Evolutionary conservation across 768 basidiomycete genomes (phyloP), one percentile per base, ranked within the genome.

Genomic region (Chalciporus sphaerocephalus): DNA sequence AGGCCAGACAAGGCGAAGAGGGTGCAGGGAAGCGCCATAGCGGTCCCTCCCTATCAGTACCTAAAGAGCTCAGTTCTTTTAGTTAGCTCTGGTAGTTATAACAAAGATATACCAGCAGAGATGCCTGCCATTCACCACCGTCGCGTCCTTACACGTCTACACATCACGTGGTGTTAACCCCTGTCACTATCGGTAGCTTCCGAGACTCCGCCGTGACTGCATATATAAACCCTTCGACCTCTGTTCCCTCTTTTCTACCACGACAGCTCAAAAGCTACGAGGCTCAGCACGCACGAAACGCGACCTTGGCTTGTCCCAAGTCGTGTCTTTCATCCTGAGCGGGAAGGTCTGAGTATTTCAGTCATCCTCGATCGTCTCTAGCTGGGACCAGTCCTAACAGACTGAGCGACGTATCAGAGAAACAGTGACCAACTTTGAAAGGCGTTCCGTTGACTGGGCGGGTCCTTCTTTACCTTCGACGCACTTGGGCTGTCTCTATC

Each of bases 331-430:
- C 25, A 34, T 63, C 32, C 51, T 58, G 67, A 65, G 64, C 55
- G 56, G 65, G 60, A 65, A 58, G 60, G 65, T 65, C 60, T 66
- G 65, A 67, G 54, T 39, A 38, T 57, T 42, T 18, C 46, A 37
- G 60, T 59, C 62, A 55, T 40, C 58, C 58, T 50, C 33, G 60
- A 67, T 54, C 38, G 63, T 62, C 60, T 51, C 64, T 56, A 52
- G 46, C 52, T 3, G 56, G 50, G 62, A 53, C 58, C 49, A 43
- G 60, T 53, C 59, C 7, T 61, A 17, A 59, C 11, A 49, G 56
- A 44, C 59, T 48, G 54, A 45, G 54, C 54, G 57, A 51, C 57
- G 48, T 58, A 68, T 56, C 54, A 62, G 65, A 59, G 58, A 67
- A 11, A 2, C 60, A 48, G 62, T 52, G 48, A 54, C 38, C 38